Evolutionary conservation across 805 yeast genomes (phyloP), one percentile per base, ranked within the genome.

Genomic region (Teunomyces atbi): DNA sequence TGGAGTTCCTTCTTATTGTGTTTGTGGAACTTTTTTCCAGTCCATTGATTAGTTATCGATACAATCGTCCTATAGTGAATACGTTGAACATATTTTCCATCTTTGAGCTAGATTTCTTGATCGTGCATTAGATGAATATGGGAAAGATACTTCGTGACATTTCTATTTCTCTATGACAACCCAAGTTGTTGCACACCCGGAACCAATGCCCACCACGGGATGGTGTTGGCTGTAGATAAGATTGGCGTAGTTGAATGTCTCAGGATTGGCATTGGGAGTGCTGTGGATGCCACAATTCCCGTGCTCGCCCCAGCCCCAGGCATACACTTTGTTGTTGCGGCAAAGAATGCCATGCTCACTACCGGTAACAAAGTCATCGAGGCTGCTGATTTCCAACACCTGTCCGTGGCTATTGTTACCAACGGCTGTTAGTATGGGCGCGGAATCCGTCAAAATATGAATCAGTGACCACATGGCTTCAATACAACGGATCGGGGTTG

Each of bases 231-330:
- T 41, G 52, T 71, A 69, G 3, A 76, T 30, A 6, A 43, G 46
- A 45, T 76, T 76, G 16, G 74, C 52, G 36, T 64, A 57, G 48
- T 62, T 65, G 48, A 64, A 73, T 2, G 73, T 68, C 39, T 68
- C 77, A 41, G 43, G 66, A 30, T 47, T 62, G 3, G 53, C 41
- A 15, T 41, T 43, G 39, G 32, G 44, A 10, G 20, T 13, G 3
- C 36, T 32, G 16, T 52, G 44, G 1, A 45, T 42, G 0, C 96
- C 96, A 66, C 98, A 92, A 60, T 92, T 92, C 0, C 99, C 99
- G 64, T 92, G 99, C 59, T 94, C 98, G 11, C 97, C 97, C 99
- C 99, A 92, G 0, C 99, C 99, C 98, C 98, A 94, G 2, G 91
- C 77, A 45, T 59, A 68, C 0, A 90, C 83, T 6, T 46, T 42